Percentiles rank a stretch among this genome's conserved stretches.
Conservation (phyloP, 306 rosid genomes). For the Ceratonia siliqua region DNA sequence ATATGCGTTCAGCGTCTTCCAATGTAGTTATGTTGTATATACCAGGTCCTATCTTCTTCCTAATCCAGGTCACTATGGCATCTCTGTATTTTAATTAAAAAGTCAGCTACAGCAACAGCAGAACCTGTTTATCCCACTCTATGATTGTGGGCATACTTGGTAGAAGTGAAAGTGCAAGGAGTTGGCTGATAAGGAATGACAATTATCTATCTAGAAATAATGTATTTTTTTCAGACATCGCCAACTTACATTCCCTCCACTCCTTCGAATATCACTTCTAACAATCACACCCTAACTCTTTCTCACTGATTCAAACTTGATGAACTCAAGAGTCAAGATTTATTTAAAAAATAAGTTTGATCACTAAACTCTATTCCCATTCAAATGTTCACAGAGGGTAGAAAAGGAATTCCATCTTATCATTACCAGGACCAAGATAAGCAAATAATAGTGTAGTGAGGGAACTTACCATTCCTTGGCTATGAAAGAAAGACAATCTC, state of each 20-base stretch:
- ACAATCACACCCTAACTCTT: not conserved
- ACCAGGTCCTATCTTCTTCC: conserved; percentile 96
- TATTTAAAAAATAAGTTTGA: not conserved
- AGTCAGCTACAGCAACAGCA: conserved; percentile 17
- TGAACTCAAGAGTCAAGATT: not conserved
- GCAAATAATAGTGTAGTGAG: not conserved
- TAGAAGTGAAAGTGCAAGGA: not conserved
- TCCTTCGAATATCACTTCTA: not conserved
- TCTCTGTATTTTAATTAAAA: conserved; percentile 51
- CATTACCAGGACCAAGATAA: not conserved
- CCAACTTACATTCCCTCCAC: too few relatives aligned
- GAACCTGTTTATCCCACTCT: not conserved
- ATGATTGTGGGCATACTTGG: not conserved
- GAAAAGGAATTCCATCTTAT: not conserved
- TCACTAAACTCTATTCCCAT: not conserved
- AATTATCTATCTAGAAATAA: not conserved
- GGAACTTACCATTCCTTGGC: not conserved
- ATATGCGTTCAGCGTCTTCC: conserved; percentile 73
- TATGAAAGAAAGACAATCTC: too few relatives aligned
- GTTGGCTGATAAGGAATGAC: not conserved
- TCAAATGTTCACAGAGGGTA: not conserved
- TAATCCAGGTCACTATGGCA: conserved; percentile 86
- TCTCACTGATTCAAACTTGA: not conserved
- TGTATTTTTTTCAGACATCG: too few relatives aligned
- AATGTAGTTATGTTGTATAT: conserved; percentile 70